Conservation (phyloP, 108 stramenopile species). For the Halocafeteria seosinensis region DNA sequence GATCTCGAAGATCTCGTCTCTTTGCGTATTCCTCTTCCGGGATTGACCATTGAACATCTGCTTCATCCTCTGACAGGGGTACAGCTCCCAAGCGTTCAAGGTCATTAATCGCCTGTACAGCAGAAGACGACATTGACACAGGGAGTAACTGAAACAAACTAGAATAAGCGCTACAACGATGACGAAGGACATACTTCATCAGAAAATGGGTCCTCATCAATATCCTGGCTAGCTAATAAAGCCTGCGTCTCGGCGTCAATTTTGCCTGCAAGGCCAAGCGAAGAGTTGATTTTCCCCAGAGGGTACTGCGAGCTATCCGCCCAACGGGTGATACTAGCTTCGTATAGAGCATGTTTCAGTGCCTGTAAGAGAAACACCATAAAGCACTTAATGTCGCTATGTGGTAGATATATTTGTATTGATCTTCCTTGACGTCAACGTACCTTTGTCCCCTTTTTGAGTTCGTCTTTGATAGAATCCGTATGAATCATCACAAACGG, state of each 20-base stretch:
- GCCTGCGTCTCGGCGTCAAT: conserved; percentile 71
- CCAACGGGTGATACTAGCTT: conserved; percentile 30
- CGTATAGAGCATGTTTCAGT: conserved; percentile 24
- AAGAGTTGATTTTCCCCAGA: conserved; percentile 40
- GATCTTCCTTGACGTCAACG: too few relatives aligned
- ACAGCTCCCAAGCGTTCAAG: neutral
- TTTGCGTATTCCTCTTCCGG: conserved; percentile 12
- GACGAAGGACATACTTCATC: too few relatives aligned
- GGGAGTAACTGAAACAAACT: conserved; percentile 16
- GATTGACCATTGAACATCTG: conserved; percentile 23
- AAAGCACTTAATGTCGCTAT: too few relatives aligned
- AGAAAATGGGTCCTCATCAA: conserved; percentile 73
- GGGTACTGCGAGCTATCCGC: conserved; percentile 45
- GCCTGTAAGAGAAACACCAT: too few relatives aligned
- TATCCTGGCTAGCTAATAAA: conserved; percentile 51
- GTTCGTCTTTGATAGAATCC: conserved; percentile 36
- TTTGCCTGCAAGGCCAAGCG: conserved; percentile 50
- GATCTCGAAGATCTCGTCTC: conserved; percentile 5
- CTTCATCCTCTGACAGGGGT: neutral
- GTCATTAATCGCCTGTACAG: neutral
- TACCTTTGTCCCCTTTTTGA: too few relatives aligned
- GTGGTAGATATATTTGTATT: too few relatives aligned
- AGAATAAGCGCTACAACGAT: conserved; percentile 32
- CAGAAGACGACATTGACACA: conserved; percentile 9
- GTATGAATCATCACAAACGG: conserved; percentile 19